Evolutionary conservation across 2,329 filamentous ascomycete genomes (phyloP), one percentile per base, ranked within the genome.

Genomic region (Xylaria sp.): DNA sequence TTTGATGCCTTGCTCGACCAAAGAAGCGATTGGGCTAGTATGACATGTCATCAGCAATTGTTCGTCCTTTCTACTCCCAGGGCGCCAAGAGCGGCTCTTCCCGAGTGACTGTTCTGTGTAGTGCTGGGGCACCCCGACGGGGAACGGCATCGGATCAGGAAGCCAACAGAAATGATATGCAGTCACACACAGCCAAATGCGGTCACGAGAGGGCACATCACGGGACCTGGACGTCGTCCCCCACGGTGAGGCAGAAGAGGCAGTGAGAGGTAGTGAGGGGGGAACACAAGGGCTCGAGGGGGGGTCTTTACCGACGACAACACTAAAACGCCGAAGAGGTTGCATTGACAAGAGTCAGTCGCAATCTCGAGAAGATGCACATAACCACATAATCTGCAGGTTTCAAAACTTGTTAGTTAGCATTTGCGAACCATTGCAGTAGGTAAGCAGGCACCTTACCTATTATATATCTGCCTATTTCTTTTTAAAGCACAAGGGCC

Each of bases 131-230:
- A 32, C 20, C 9, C 41, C 34, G 52, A 41, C 34, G 39, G 54
- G 63, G 54, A 15, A 48, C 41, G 52, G 54, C 50, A 66, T 39
- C 39, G 54, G 65, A 66, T 52, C 58, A 56, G 41, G 44, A 58
- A 48, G 56, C 51, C 51, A 57, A 20, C 52, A 66, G 57, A 32
- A 65, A 57, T 46, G 60, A 63, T 71, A 77, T 76, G 75, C 75
- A 76, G 73, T 75, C 76, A 77, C 76, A 74, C 75, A 76, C 76
- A 77, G 76, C 72, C 70, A 60, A 62, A 70, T 54, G 65, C 72
- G 72, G 74, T 77, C 76, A 77, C 76, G 76, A 76, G 76, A 76
- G 74, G 70, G 74, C 50, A 57, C 59, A 73, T 75, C 74, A 72
- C 70, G 70, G 68, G 70, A 72, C 57, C 63, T 70, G 59, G 41